phyloP scores from a whole-genome alignment of 164 flowering plant species.

The Liquidambar formosana region DNA sequence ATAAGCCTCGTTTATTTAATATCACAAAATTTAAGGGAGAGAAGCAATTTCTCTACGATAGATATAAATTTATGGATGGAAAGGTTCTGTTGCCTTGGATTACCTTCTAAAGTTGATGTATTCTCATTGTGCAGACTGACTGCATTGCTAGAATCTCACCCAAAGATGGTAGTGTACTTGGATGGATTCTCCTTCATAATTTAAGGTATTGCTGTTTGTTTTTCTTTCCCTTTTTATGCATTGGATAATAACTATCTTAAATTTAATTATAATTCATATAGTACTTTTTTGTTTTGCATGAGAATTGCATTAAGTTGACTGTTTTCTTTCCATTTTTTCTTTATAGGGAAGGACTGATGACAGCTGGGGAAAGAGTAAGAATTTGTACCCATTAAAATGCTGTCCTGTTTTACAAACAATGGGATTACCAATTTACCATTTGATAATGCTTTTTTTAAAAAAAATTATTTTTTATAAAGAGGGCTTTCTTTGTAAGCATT shows the following conservation, averaged over 20 bases:
- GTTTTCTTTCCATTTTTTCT: constrained; percentile 1
- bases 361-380: constrained; percentile 58
- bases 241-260: background rate
- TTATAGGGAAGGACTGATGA: constrained; percentile 48
- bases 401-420: background rate
- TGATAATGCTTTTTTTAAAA: too few species aligned
- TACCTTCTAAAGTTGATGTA: background rate
- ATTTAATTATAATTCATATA: background rate
- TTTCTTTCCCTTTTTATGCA: background rate
- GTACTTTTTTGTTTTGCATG: constrained; percentile 2
- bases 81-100: background rate
- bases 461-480: too few species aligned
- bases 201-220: constrained; percentile 55
- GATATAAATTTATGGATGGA: background rate
- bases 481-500: background rate
- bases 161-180: constrained; percentile 60
- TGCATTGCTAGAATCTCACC: constrained; percentile 90
- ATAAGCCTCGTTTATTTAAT: background rate
- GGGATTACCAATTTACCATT: too few species aligned
- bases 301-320: background rate
- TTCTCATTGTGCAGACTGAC: constrained; percentile 58
- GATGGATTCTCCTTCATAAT: constrained; percentile 79
- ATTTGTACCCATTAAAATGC: background rate
- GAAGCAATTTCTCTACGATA: too few species aligned
- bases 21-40: background rate